Evolutionary conservation across 768 basidiomycete genomes (phyloP).

Genomic region (Lentinula sp.): DNA sequence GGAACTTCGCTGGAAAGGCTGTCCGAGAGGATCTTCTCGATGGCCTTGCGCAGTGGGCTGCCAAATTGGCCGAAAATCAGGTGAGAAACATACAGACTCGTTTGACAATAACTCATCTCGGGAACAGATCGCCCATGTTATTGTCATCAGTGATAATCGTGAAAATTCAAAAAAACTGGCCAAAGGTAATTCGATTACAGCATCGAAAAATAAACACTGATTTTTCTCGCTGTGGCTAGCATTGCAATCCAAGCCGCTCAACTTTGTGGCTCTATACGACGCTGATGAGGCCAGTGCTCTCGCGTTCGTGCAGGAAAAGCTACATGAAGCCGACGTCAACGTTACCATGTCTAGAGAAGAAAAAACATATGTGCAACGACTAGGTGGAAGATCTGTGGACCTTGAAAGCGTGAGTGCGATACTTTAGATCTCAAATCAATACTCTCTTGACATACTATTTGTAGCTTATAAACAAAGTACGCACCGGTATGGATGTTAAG

Average conservation of each 20-base stretch:
- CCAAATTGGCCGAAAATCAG: slow-evolving; percentile 73
- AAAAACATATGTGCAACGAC: slow-evolving; percentile 52
- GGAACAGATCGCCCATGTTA: slow-evolving; percentile 78
- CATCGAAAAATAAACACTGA: background rate
- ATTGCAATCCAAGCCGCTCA: slow-evolving; percentile 78
- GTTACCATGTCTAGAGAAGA: slow-evolving; percentile 52
- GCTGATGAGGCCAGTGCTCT: slow-evolving; percentile 79
- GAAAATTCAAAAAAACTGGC: slow-evolving; percentile 83
- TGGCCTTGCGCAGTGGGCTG: slow-evolving; percentile 82
- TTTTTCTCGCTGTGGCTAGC: slow-evolving; percentile 34
- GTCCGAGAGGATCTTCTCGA: slow-evolving; percentile 55
- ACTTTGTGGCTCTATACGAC: slow-evolving; percentile 73
- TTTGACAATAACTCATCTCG: background rate
- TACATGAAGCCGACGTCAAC: slow-evolving; percentile 50
- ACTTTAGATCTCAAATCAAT: background rate
- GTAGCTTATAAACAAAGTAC: slow-evolving; percentile 82
- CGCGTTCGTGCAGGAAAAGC: slow-evolving; percentile 74
- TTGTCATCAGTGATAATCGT: slow-evolving; percentile 85
- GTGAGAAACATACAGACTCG: slow-evolving; percentile 27
- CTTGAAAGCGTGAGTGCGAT: slow-evolving; percentile 63
- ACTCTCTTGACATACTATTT: background rate
- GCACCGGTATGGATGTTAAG: slow-evolving; percentile 61
- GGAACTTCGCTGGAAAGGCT: slow-evolving; percentile 63
- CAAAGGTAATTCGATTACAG: slow-evolving; percentile 43
- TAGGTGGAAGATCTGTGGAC: slow-evolving; percentile 90